A percentile compares a stretch with the other conserved stretches of the same genome.
phyloP scores from a whole-genome alignment of 2,329 filamentous ascomycete species.

The Sporothrix variecibatus region DNA sequence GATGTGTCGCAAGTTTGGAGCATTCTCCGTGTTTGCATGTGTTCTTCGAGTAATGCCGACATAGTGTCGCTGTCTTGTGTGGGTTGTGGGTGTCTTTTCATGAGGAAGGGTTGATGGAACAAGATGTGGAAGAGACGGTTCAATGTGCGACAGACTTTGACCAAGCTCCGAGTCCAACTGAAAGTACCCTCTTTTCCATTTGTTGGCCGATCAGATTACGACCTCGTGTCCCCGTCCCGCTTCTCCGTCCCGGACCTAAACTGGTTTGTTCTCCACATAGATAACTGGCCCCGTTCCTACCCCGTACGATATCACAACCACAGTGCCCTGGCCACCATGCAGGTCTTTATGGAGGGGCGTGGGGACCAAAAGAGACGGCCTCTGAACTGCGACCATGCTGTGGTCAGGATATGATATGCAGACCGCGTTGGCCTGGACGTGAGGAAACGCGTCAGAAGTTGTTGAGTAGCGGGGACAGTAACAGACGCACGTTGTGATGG shows the following conservation, averaged over 20 bases:
- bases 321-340: too few species aligned
- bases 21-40: not conserved
- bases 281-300: too few species aligned
- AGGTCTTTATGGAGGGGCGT: too few species aligned
- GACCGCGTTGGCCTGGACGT: not conserved
- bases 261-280: too few species aligned
- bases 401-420: not conserved
- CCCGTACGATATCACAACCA: not conserved
- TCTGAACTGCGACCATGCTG: not conserved
- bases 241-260: too few species aligned
- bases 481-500: too few species aligned
- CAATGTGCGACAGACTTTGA: too few species aligned
- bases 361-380: too few species aligned
- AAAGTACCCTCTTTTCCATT: too few species aligned
- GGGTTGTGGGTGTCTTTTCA: not conserved
- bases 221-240: too few species aligned
- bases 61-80: not conserved
- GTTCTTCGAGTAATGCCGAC: not conserved
- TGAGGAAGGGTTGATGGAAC: not conserved
- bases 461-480: not conserved
- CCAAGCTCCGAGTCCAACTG: too few species aligned
- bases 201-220: too few species aligned
- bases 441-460: not conserved
- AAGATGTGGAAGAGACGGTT: not conserved
- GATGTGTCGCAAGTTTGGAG: not conserved